Evolutionary conservation across 495 filamentous ascomycete species (phyloP).

Genomic region (Trypethelium eluteriae): DNA sequence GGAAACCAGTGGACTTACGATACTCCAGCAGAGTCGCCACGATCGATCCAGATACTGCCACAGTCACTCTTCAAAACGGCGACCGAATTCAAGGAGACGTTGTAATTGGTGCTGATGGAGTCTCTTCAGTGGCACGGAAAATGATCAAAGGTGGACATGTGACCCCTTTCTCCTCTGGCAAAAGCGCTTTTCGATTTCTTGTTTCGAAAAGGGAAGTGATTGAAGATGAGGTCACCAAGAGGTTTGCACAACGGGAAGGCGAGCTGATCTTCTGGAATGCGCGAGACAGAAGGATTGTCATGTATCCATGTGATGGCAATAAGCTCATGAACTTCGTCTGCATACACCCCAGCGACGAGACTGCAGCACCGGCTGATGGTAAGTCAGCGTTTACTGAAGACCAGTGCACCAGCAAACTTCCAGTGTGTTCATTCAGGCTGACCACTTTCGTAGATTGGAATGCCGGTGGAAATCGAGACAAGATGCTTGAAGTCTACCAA

Average conservation of each 20-base stretch:
- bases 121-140: constrained; percentile 23
- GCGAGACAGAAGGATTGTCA: constrained; percentile 47
- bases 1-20: constrained; percentile 32
- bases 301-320: constrained; percentile 53
- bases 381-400: neutral
- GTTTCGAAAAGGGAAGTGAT: constrained; percentile 40
- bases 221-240: constrained; percentile 42
- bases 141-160: constrained; percentile 29
- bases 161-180: constrained; percentile 44
- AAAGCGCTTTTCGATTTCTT: constrained; percentile 56
- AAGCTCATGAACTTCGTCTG: constrained; percentile 53
- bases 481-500: constrained; percentile 45
- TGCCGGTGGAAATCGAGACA: constrained; percentile 39
- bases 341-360: constrained; percentile 47
- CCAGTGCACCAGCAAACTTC: neutral
- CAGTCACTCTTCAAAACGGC: constrained; percentile 24
- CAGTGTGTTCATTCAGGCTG: neutral
- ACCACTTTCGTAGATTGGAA: constrained; percentile 38
- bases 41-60: constrained; percentile 39
- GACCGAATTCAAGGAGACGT: constrained; percentile 25
- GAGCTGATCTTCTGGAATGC: constrained; percentile 46
- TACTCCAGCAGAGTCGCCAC: constrained; percentile 42
- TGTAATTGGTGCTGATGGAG: constrained; percentile 33
- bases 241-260: constrained; percentile 36
- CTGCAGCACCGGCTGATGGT: constrained; percentile 31